These are phyloP conservation scores for Tilletiopsis washingtonensis DNA, from an alignment of 1,284 basidiomycete genomes.

Conservation along the genomic window DNA sequence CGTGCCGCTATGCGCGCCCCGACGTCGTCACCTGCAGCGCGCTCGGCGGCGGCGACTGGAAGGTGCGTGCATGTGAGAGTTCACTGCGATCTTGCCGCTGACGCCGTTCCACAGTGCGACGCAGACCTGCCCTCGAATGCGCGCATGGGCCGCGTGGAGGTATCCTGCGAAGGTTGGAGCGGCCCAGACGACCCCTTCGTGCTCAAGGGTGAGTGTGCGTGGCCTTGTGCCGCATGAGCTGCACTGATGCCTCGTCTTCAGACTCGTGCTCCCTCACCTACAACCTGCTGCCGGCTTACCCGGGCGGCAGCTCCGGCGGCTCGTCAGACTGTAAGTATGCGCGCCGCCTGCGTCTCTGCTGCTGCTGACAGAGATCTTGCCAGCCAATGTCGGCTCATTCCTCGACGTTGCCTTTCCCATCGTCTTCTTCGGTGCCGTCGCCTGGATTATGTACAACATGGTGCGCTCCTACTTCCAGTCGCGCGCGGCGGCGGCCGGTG, in stretches of 20 bases:
- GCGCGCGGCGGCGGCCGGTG: slow-evolving; percentile 25
- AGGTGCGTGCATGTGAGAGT: slow-evolving; percentile 6
- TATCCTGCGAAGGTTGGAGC: slow-evolving; percentile 82
- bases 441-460: slow-evolving; percentile 9
- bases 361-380: slow-evolving; percentile 2
- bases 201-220: slow-evolving; percentile 60
- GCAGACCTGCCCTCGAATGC: slow-evolving; percentile 74
- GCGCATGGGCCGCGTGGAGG: slow-evolving; percentile 70
- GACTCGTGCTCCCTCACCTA: slow-evolving; percentile 25
- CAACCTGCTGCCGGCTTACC: slow-evolving; percentile 14
- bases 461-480: slow-evolving; percentile 15
- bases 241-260: neutral
- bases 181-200: slow-evolving; percentile 71
- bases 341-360: neutral
- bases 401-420: slow-evolving; percentile 54
- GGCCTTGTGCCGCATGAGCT: slow-evolving; percentile 21
- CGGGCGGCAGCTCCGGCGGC: neutral
- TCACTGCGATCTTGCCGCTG: neutral
- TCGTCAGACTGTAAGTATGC: neutral
- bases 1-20: slow-evolving; percentile 65
- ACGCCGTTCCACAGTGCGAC: slow-evolving; percentile 59
- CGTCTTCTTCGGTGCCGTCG: slow-evolving; percentile 50
- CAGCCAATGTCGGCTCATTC: slow-evolving; percentile 19
- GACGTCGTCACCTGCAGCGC: slow-evolving; percentile 78
- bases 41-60: slow-evolving; percentile 56